Evolutionary conservation across 805 yeast species (phyloP), one percentile per base, ranked within the genome.

Genomic region (Yarrowia sp.): DNA sequence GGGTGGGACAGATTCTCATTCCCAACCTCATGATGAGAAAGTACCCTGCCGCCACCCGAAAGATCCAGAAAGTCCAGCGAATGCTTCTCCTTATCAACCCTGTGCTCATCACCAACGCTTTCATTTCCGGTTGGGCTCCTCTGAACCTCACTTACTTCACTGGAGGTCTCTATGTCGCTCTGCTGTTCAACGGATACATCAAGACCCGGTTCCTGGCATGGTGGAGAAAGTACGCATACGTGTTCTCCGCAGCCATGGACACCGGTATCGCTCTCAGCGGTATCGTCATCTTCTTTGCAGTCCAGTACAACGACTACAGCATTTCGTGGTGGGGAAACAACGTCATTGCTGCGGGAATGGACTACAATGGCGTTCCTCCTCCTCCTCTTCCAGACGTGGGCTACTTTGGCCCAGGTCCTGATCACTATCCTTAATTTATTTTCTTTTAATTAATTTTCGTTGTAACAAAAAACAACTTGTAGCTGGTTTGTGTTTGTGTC

Each of bases 1-100:
- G 52, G 52, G 30, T 19, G 1, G 20, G 10, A 4, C 56, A 50
- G 40, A 33, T 15, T 15, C 40, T 50, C 24, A 13, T 50, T 9
- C 56, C 40, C 14, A 83, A n/a, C 30, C 44, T 40, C 10, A 19
- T 40, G 19, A 15, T 15, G 19, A 40, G 15, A n/a, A 40, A 40
- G 44, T 40, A 15, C 44, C 44, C 44, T 40, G 10, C 10, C 5
- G 15, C 19, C 19, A 40, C 17, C 30, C 30, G 30, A 24, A 24
- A 40, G 44, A 40, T 40, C 17, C 19, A 15, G 9, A 40, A 40
- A 9, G 8, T 15, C 19, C 44, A 40, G 44, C n/a, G 44, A 7
- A 15, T 14, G 8, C 19, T 40, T 2, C 17, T n/a, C 10, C 15
- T 3, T 0, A 30, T 20, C 49, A 19, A 44, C 49, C 49, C 49